phyloP scores from a whole-genome alignment of 768 basidiomycete genomes.

The Artomyces pyxidatus region DNA sequence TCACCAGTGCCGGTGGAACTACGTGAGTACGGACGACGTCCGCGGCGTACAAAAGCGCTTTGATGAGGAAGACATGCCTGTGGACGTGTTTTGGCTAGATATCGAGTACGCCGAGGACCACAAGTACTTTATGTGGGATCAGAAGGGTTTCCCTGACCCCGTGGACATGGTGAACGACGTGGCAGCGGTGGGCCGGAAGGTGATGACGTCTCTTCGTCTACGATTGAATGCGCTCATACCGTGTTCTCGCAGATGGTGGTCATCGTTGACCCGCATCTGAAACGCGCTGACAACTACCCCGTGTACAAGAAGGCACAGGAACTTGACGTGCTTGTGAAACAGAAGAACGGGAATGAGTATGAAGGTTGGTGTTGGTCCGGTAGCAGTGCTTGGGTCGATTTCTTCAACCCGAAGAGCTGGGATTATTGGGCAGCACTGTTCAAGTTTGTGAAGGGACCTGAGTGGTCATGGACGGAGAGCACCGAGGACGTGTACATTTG shows the following conservation, averaged over 20 bases:
- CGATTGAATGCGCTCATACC: conserved; percentile 4
- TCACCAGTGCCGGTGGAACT: conserved; percentile 99
- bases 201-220: conserved; percentile 19
- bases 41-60: conserved; percentile 78
- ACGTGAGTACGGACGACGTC: conserved; percentile 84
- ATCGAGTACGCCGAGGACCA: conserved; percentile 93
- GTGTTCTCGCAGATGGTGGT: conserved; percentile 77
- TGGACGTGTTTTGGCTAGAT: conserved; percentile 96
- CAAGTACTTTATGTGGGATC: conserved; percentile 97
- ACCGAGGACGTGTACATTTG: conserved; percentile 85
- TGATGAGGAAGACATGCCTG: conserved; percentile 90
- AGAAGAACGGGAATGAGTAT: conserved; percentile 74
- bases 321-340: conserved; percentile 74
- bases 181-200: conserved; percentile 79
- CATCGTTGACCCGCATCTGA: conserved; percentile 94
- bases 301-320: conserved; percentile 82
- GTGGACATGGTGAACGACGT: conserved; percentile 90
- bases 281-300: conserved; percentile 71
- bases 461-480: conserved; percentile 75
- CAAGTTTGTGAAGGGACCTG: conserved; percentile 44
- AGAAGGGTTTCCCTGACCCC: conserved; percentile 88
- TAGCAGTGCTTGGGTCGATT: conserved; percentile 94
- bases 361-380: conserved; percentile 99
- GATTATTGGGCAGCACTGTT: conserved; percentile 87
- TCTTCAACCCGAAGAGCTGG: conserved; percentile 88